Base-by-base conservation (phyloP, 2,329 filamentous ascomycete species). In the Diaporthe citri region DNA sequence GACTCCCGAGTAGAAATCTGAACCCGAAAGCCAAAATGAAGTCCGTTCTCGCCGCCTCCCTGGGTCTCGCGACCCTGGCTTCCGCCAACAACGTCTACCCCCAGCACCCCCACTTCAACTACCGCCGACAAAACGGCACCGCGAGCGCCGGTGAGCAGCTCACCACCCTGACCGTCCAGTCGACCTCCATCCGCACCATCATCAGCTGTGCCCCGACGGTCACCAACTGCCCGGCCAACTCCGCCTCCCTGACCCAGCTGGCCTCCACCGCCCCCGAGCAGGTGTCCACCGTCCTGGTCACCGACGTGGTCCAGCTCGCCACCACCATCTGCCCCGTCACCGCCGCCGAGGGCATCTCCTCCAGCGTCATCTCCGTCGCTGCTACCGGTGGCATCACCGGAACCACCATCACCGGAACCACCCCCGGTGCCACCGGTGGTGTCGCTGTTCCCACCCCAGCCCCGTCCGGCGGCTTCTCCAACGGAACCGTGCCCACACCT, bases 11-110 rank as follows among this genome's bases (percentile, higher is more conserved):
- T 71, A 74, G 72, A 73, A 74, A 74, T 72, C 72, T 66, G 48
- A 64, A 77, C 48, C 72, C 67, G 77, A 77, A 78, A 78, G 78
- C 71, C 88, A 84, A 84, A 74, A 90, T 90, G 88, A 88, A 88
- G 85, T 81, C 86, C 77, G 80, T 82, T 59, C 67, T 72, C 76
- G 77, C 84, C 73, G 81, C 87, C 70, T 77, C 81, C 78, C 78
- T 88, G 78, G 86, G 85, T 83, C 82, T 87, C 77, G 86, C 85
- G 81, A 83, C 83, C 78, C 80, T 86, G 67, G 82, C 84, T 71
- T 79, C 82, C 66, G 88, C 87, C 80, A 83, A 41, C 66, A 62
- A 85, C 80, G 84, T 85, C 75, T 81, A 82, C 77, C 82, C 83
- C 77, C 83, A 81, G 59, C 82, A 85, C 80, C 79, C 81, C 76